Evolutionary conservation across 2,329 filamentous ascomycete species (phyloP).

Genomic region (Verticillium isaacii): DNA sequence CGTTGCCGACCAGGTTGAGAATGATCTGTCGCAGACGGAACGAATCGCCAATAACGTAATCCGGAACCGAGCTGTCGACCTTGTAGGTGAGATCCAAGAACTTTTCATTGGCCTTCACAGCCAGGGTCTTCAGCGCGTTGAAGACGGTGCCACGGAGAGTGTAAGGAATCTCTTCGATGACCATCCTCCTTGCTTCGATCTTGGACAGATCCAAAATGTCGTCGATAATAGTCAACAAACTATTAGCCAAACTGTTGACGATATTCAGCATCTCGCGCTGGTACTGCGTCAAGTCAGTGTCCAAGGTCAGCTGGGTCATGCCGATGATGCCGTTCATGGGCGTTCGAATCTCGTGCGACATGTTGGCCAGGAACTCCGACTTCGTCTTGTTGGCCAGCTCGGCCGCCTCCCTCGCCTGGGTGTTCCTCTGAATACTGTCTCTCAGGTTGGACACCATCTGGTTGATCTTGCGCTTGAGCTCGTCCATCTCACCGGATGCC

Average conservation of each 20-base stretch:
- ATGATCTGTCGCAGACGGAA: constrained; percentile 97
- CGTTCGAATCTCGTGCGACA: constrained; percentile 97
- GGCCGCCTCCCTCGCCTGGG: constrained; percentile 88
- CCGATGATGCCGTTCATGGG: constrained; percentile 98
- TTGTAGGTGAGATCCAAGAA: constrained; percentile 89
- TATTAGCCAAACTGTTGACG: constrained; percentile 94
- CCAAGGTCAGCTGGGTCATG: constrained; percentile 94
- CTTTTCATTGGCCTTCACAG: constrained; percentile 97
- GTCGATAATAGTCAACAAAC: constrained; percentile 94
- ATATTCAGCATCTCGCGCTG: constrained; percentile 98
- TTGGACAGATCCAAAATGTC: constrained; percentile 70
- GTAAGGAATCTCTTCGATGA: constrained; percentile 96
- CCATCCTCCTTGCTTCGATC: constrained; percentile 95
- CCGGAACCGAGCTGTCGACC: constrained; percentile 87
- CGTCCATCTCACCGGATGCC: constrained; percentile 98
- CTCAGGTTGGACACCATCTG: constrained; percentile 96
- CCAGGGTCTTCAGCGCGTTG: constrained; percentile 92
- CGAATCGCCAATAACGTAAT: constrained; percentile 92
- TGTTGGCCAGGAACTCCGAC: constrained; percentile 96
- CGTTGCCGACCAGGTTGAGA: constrained; percentile 93
- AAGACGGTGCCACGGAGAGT: constrained; percentile 92
- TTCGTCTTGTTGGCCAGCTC: constrained; percentile 98
- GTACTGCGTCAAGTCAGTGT: constrained; percentile 90
- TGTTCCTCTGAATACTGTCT: constrained; percentile 96
- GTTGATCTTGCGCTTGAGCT: constrained; percentile 98